A percentile compares a stretch with the other conserved stretches of the same genome.
Conservation (phyloP, 2,329 filamentous ascomycete species). For the Rhexocercosporidium sp. region DNA sequence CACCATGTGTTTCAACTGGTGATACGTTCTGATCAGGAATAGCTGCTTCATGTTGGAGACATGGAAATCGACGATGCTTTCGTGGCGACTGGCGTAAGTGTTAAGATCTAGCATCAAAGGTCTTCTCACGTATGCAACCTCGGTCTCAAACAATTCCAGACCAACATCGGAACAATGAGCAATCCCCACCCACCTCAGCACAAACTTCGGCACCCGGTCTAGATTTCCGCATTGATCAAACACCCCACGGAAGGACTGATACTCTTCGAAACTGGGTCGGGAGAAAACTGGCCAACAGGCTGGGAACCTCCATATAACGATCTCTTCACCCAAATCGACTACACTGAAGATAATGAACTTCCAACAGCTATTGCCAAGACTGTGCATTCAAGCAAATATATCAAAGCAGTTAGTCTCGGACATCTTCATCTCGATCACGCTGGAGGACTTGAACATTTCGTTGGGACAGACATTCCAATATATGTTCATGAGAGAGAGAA, state of each 20-base stretch:
- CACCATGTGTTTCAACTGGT: too few species aligned
- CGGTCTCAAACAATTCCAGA: neutral
- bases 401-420: conserved; percentile 51
- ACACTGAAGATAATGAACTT: conserved; percentile 37
- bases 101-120: too few species aligned
- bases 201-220: neutral
- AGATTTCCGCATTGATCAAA: conserved; percentile 15
- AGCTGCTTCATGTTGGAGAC: neutral
- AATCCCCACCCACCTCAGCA: neutral
- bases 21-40: neutral
- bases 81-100: neutral
- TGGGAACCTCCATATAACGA: conserved; percentile 45
- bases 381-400: conserved; percentile 47
- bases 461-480: conserved; percentile 47
- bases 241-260: conserved; percentile 25
- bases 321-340: conserved; percentile 45
- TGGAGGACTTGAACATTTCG: conserved; percentile 50
- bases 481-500: conserved; percentile 51
- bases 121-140: neutral
- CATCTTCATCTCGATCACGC: conserved; percentile 54
- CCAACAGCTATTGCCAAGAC: conserved; percentile 23
- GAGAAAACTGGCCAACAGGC: conserved; percentile 17
- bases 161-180: neutral
- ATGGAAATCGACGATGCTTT: conserved; percentile 6
- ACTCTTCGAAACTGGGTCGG: conserved; percentile 24